phyloP scores from a whole-genome alignment of 2,329 filamentous ascomycete species.

The Ceratocystis albifundus region DNA sequence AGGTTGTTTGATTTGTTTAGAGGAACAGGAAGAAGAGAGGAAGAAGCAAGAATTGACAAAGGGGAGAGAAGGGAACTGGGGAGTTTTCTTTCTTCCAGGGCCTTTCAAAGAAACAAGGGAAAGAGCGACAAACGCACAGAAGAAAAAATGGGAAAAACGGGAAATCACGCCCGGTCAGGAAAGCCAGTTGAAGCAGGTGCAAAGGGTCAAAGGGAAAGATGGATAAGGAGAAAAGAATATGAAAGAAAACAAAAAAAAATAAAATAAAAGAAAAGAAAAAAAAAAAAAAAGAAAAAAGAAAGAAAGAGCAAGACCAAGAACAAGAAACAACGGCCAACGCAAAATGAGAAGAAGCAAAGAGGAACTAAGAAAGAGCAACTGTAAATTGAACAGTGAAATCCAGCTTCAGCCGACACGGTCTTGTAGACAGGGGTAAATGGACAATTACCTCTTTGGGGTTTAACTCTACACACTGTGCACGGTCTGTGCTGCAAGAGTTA shows the following conservation, averaged over 20 bases:
- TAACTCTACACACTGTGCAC: conserved; percentile 15
- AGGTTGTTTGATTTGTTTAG: background rate
- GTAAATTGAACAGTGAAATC: conserved; percentile 13
- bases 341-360: conserved; percentile 23
- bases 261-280: too few relatives aligned
- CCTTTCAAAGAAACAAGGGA: conserved; percentile 12
- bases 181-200: conserved; percentile 25
- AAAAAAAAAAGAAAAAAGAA: too few relatives aligned
- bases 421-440: conserved; percentile 10
- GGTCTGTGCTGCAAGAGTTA: conserved; percentile 15
- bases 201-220: conserved; percentile 23
- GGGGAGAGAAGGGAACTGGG: conserved; percentile 15
- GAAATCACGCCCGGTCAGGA: conserved; percentile 11
- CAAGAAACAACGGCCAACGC: background rate
- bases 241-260: too few relatives aligned
- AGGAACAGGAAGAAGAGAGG: conserved; percentile 8
- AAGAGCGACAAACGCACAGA: conserved; percentile 15
- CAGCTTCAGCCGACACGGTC: conserved; percentile 21
- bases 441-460: conserved; percentile 14
- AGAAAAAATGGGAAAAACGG: conserved; percentile 26
- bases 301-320: background rate
- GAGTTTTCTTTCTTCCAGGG: conserved; percentile 17
- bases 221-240: conserved; percentile 23
- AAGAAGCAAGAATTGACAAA: conserved; percentile 14
- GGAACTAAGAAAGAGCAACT: conserved; percentile 23